Evolutionary conservation across 805 yeast species (phyloP), one percentile per base, ranked within the genome.

Genomic region (Pachysolen tannophilus): DNA sequence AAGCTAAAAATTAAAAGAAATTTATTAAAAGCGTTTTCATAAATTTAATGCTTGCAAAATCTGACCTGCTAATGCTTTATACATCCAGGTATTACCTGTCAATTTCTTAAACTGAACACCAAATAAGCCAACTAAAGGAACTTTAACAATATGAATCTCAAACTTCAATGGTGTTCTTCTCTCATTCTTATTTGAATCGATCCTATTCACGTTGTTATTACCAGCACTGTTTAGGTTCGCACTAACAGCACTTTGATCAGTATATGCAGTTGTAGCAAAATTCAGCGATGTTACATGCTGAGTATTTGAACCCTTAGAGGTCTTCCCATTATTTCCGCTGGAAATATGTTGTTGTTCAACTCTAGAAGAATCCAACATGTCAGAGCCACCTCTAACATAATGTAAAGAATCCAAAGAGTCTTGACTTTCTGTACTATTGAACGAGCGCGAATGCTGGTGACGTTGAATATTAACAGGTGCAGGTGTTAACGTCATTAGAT

Each of bases 91-190:
- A 55, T 90, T 87, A 50, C 97, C 97, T 39, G 83, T 71, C 20
- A 88, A 70, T 55, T 88, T 88, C 67, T 90, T 90, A 65, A 88
- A 87, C 56, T 90, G 97, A 32, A 88, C 88, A 58, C 97, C 97
- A 45, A 82, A 87, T 40, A 90, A 65, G 4, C 94, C 86, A 36
- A 88, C 82, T 45, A 88, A 69, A 30, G 95, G 95, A 32, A 88
- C 94, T 54, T 87, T 87, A 27, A 88, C 97, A 43, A 88, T 78
- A 54, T 83, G 87, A 43, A 90, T 83, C 53, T 90, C 97, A 58
- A 88, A 88, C 50, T 82, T 78, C 50, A 90, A 67, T 14, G 95
- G 94, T 16, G 78, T 69, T 43, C 72, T 63, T 29, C 49, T 55
- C 42, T 28, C 38, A 13, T 14, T 21, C 25, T 36, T 28, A 5